A percentile compares a stretch with the other conserved stretches of the same genome.
These are phyloP conservation scores for Syzygium oleosum DNA, from an alignment of 345 rosid species.

Conservation along the genomic window DNA sequence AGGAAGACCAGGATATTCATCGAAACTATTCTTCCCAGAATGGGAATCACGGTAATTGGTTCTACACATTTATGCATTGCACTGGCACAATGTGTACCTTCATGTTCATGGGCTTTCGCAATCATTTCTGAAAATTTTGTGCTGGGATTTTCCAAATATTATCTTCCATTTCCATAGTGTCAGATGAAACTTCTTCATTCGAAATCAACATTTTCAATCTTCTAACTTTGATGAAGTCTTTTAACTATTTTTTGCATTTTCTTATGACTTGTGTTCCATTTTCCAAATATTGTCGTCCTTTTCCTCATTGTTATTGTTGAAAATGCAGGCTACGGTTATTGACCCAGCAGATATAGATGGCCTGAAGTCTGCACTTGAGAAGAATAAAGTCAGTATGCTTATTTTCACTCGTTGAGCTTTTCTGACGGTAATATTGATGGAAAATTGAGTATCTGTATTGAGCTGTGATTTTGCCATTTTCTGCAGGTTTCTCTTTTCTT, in stretches of 20 bases:
- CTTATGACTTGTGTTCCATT: neutral
- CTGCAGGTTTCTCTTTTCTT: conserved; percentile 86
- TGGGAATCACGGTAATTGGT: conserved; percentile 72
- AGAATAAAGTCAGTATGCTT: conserved; percentile 50
- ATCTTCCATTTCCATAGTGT: neutral
- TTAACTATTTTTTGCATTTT: neutral
- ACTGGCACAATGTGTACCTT: neutral
- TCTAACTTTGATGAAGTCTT: neutral
- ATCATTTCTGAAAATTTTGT: neutral
- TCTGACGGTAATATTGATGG: neutral
- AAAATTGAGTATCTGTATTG: neutral
- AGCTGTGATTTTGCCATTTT: conserved; percentile 6
- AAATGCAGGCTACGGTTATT: conserved; percentile 80
- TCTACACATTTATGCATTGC: neutral
- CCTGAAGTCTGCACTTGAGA: conserved; percentile 65
- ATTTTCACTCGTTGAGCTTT: neutral
- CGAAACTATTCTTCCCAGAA: conserved; percentile 81
- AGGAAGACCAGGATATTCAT: conserved; percentile 94
- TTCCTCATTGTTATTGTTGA: neutral
- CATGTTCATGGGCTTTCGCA: neutral
- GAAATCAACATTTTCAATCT: neutral
- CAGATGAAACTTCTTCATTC: neutral
- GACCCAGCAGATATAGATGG: conserved; percentile 89
- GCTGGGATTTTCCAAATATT: neutral
- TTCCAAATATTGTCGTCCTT: neutral